Evolutionary conservation across 345 rosid species (phyloP).

Genomic region (Rhodamnia argentea): DNA sequence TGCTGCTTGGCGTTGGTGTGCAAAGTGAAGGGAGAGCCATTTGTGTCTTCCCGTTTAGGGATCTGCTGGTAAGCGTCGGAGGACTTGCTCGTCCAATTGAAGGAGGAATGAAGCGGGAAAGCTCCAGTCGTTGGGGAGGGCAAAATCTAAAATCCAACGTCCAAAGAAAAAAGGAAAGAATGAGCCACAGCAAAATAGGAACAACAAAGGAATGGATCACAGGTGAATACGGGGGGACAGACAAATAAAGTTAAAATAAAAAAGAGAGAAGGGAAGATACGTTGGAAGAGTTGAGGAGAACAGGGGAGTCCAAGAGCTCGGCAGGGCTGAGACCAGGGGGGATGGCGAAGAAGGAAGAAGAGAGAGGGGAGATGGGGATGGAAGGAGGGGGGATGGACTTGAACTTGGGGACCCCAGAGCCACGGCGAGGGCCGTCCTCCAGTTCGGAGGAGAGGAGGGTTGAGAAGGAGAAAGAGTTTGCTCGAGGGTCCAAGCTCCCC

Average conservation of each 20-base stretch:
- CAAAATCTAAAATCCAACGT: constrained; percentile 34
- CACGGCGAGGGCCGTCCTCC: constrained; percentile 42
- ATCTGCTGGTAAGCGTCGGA: constrained; percentile 9
- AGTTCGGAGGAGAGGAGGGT: constrained; percentile 32
- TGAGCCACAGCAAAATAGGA: background rate
- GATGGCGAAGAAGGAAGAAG: constrained; percentile 65
- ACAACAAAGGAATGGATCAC: background rate
- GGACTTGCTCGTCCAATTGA: constrained; percentile 33
- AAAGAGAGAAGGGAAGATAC: constrained; percentile 17
- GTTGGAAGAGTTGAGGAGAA: constrained; percentile 49
- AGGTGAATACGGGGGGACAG: background rate
- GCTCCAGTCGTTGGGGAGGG: constrained; percentile 92
- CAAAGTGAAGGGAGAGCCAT: constrained; percentile 44
- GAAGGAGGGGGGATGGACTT: constrained; percentile 75
- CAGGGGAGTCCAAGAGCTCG: constrained; percentile 84
- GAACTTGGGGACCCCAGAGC: constrained; percentile 75
- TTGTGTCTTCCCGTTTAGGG: constrained; percentile 33
- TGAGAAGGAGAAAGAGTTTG: background rate
- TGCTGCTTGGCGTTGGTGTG: constrained; percentile 24
- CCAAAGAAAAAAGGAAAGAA: background rate
- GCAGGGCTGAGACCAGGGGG: constrained; percentile 78
- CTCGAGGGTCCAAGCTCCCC: constrained; percentile 21
- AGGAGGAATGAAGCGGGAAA: constrained; percentile 31
- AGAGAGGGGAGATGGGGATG: constrained; percentile 66
- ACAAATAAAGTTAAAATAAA: background rate